Base-by-base conservation (phyloP, 1,284 basidiomycete species). In the Leccinum huronense region DNA sequence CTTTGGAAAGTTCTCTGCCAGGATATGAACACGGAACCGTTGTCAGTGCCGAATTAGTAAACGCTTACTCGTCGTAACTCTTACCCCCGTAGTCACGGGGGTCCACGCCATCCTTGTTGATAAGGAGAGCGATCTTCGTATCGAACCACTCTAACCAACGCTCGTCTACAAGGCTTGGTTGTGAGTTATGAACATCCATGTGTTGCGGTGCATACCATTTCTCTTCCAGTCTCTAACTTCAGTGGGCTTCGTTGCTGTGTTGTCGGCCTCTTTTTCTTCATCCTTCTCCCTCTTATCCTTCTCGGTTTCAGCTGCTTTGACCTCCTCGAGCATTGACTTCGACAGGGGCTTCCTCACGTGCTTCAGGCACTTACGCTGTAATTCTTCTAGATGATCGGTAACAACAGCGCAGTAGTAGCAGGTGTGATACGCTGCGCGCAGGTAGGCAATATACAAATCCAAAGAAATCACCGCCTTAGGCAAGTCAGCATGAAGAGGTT, bases 401-500 rank as follows among this genome's bases (percentile, higher is more conserved):
- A 93, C 86, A 75, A 94, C 89, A 71, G 92, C 89, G 81, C 95
- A 98, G 80, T 98, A 98, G 80, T 95, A 98, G 84, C 96, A 96
- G 73, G 91, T 89, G 84, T 93, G 85, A 79, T 91, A 94, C 60
- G 89, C 91, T 74, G 85, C 83, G 71, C 94, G 90, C 72, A 95
- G 80, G 78, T 94, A 94, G 61, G 87, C 86, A 76, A 95, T 81
- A 76, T 93, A 93, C 76, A 95, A 78, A 80, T 96, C 94, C 77
- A 95, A 83, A 70, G 90, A 83, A 73, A 92, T 80, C 71, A 86
- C 83, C 73, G 84, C 83, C 89, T 93, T 70, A 61, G 38, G 71
- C 42, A 63, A 62, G 59, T 66, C 51, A 63, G 53, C 45, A 70
- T 72, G 68, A 75, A 66, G 42, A 58, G 40, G 58, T 66, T 71